Evolutionary conservation across 179 eudicot genomes (phyloP).

Genomic region (Patellifolia procumbens): DNA sequence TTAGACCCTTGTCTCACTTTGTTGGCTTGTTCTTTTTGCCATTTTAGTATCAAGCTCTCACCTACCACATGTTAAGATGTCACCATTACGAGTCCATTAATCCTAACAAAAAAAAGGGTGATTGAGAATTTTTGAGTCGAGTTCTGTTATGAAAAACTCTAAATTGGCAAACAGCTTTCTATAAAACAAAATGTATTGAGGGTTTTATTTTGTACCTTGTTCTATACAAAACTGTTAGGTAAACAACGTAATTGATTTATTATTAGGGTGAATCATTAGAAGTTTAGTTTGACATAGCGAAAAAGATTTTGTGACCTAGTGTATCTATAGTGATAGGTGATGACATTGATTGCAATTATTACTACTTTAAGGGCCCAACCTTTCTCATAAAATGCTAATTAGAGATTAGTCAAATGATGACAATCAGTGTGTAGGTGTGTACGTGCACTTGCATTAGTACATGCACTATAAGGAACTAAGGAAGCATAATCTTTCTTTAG

Average conservation of each 20-base stretch:
- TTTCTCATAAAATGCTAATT: not conserved
- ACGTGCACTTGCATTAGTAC: not conserved
- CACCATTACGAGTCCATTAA: not conserved
- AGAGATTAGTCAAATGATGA: too few relatives aligned
- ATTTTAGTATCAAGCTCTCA: constrained; percentile 4
- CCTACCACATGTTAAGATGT: constrained; percentile 5
- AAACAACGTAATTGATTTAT: too few relatives aligned
- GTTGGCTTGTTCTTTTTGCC: not conserved
- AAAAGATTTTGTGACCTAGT: constrained; percentile 4
- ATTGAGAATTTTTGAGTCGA: not conserved
- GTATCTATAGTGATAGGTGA: not conserved
- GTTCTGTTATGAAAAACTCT: too few relatives aligned
- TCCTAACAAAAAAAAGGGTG: not conserved
- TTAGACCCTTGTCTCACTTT: not conserved
- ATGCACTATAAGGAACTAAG: too few relatives aligned
- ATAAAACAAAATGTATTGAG: too few relatives aligned
- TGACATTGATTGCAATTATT: not conserved
- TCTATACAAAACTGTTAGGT: too few relatives aligned
- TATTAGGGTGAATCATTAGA: not conserved
- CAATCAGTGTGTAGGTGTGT: not conserved
- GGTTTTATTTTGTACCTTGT: too few relatives aligned
- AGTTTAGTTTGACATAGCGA: constrained; percentile 5
- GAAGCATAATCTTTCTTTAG: too few relatives aligned
- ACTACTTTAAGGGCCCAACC: not conserved
- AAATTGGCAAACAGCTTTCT: too few relatives aligned